A percentile compares a stretch with the other conserved stretches of the same genome.
Conservation (phyloP, 1,139 yeast species). For the Debaryomyces robertsiae region DNA sequence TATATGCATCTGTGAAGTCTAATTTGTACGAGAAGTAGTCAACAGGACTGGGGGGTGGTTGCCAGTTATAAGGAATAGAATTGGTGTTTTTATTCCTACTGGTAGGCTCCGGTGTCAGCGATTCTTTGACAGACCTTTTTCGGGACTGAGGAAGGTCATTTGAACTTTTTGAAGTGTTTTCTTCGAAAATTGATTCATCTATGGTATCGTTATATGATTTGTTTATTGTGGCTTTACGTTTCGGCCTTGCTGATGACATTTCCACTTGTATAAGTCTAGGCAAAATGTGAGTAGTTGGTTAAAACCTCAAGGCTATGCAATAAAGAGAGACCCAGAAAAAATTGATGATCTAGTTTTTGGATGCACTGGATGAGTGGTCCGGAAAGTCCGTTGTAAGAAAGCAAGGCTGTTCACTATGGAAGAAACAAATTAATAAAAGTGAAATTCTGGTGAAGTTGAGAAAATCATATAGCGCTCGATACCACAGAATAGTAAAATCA, state of each 20-base stretch:
- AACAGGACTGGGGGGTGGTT: conserved; percentile 30
- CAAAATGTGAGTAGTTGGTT: no score
- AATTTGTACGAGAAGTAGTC: conserved; percentile 44
- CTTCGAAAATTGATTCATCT: conserved; percentile 39
- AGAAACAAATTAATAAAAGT: conserved; percentile 1
- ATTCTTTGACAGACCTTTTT: conserved; percentile 3
- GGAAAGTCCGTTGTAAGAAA: background rate
- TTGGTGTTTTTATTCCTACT: conserved; percentile 8
- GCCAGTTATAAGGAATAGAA: conserved; percentile 43
- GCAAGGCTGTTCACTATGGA: background rate
- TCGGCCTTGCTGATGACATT: conserved; percentile 40
- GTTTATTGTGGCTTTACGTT: conserved; percentile 48
- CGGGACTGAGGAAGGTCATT: conserved; percentile 7
- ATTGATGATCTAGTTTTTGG: no score
- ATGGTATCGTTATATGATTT: conserved; percentile 44
- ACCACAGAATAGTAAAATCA: no score
- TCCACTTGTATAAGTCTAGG: background rate
- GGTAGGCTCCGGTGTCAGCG: conserved; percentile 1
- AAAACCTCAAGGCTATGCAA: no score
- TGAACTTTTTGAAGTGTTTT: conserved; percentile 11
- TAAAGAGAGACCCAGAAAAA: no score
- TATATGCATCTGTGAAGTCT: conserved; percentile 37
- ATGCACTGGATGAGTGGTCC: no score
- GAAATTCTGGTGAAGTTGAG: background rate
- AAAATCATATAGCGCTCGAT: conserved; percentile 8